Conservation (phyloP, 1,284 basidiomycete species). For the Puccinia novopanici region DNA sequence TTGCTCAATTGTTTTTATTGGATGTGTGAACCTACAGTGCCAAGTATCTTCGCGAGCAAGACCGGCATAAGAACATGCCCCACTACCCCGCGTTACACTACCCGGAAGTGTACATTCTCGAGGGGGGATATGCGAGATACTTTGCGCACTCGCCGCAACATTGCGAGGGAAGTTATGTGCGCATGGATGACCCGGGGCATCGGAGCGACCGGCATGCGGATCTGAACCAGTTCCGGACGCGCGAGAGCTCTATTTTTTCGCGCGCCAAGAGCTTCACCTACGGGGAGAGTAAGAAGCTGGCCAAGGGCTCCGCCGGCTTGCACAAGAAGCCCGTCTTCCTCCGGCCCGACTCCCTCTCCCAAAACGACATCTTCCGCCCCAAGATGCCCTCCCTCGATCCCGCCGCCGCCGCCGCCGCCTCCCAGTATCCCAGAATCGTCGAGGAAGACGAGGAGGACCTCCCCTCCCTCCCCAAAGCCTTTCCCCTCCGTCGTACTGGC, state of each 20-base stretch:
- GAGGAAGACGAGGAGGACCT: slow-evolving; percentile 27
- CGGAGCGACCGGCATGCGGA: slow-evolving; percentile 77
- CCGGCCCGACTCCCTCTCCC: not conserved
- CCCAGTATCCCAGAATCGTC: slow-evolving; percentile 1
- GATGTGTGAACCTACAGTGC: slow-evolving; percentile 66
- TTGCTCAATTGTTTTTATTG: slow-evolving; percentile 42
- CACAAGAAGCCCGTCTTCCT: slow-evolving; percentile 9
- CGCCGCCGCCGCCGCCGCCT: not conserved
- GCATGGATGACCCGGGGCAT: slow-evolving; percentile 90
- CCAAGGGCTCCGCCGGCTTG: no score
- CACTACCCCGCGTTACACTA: slow-evolving; percentile 91
- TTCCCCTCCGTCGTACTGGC: not conserved
- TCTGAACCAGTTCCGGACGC: slow-evolving; percentile 81
- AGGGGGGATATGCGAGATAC: slow-evolving; percentile 88
- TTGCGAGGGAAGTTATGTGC: slow-evolving; percentile 66
- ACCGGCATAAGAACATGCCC: slow-evolving; percentile 81
- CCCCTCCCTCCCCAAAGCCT: not conserved
- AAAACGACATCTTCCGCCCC: not conserved
- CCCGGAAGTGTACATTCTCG: slow-evolving; percentile 91
- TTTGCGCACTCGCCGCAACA: slow-evolving; percentile 31
- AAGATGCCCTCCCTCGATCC: no score
- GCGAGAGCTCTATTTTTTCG: slow-evolving; percentile 62
- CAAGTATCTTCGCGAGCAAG: slow-evolving; percentile 84
- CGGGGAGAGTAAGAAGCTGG: no score
- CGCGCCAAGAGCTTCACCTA: no score